Evolutionary conservation across 768 basidiomycete genomes (phyloP).

Genomic region (Suillus subalutaceus): DNA sequence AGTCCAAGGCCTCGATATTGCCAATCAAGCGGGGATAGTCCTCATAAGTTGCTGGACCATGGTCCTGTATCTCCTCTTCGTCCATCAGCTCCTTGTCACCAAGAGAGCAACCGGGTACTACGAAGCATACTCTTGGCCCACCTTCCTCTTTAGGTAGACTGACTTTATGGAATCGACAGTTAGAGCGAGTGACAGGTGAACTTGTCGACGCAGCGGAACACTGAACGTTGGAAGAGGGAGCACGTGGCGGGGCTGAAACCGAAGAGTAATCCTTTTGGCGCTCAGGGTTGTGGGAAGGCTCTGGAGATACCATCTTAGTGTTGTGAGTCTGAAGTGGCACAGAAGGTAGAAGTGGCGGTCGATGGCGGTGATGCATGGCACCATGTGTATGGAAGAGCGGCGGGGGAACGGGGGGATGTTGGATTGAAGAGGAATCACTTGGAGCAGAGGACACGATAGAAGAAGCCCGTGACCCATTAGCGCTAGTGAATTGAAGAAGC

Average conservation of each 20-base stretch:
- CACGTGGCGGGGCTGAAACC: not conserved
- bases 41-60: slow-evolving; percentile 56
- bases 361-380: slow-evolving; percentile 29
- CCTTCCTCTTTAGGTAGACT: slow-evolving; percentile 59
- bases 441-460: slow-evolving; percentile 48
- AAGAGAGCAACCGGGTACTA: slow-evolving; percentile 71
- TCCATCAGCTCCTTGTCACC: slow-evolving; percentile 57
- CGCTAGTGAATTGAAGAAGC: slow-evolving; percentile 34
- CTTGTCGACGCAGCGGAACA: slow-evolving; percentile 26
- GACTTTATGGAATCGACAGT: slow-evolving; percentile 72
- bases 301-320: slow-evolving; percentile 13
- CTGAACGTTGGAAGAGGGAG: not conserved
- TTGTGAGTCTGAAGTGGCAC: slow-evolving; percentile 5
- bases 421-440: slow-evolving; percentile 27
- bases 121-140: slow-evolving; percentile 58
- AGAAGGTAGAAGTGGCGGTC: slow-evolving; percentile 16
- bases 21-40: slow-evolving; percentile 51
- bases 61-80: slow-evolving; percentile 61
- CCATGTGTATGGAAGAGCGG: slow-evolving; percentile 29
- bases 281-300: slow-evolving; percentile 6
- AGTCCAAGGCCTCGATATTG: slow-evolving; percentile 51
- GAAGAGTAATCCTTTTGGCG: not conserved
- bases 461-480: slow-evolving; percentile 40
- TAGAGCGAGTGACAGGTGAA: slow-evolving; percentile 65
- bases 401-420: slow-evolving; percentile 14